Percentiles rank a stretch among this genome's conserved stretches.
Evolutionary conservation across 1,284 basidiomycete genomes (phyloP).

Genomic region (Cutaneotrichosporon cyanovorans): DNA sequence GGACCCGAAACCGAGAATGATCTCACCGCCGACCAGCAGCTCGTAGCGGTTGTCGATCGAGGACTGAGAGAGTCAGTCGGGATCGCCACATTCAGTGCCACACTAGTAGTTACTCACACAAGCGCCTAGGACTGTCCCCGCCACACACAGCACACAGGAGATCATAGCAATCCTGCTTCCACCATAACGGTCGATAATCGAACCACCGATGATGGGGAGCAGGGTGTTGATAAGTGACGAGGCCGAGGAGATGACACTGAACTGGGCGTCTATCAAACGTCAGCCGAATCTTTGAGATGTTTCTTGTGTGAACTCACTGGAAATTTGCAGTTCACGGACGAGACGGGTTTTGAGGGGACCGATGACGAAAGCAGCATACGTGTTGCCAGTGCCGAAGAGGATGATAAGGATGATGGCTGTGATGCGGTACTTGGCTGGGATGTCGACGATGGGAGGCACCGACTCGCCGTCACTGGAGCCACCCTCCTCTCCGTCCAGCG

Average conservation of each 20-base stretch:
- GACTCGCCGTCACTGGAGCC: no score
- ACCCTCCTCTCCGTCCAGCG: no score
- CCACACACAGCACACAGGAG: conserved; percentile 2
- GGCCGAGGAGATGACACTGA: conserved; percentile 42
- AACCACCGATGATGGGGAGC: conserved; percentile 46
- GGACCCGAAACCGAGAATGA: conserved; percentile 33
- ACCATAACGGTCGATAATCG: conserved; percentile 46
- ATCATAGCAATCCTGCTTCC: conserved; percentile 12
- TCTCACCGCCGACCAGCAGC: conserved; percentile 26
- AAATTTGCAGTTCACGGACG: conserved; percentile 33
- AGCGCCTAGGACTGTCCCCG: conserved; percentile 1
- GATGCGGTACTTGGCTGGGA: conserved; percentile 7
- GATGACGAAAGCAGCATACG: conserved; percentile 23
- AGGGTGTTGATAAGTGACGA: conserved; percentile 43
- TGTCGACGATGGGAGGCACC: background rate
- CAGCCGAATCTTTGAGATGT: background rate
- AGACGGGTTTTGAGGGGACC: conserved; percentile 42
- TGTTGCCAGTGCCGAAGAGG: conserved; percentile 30
- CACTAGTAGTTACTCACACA: background rate
- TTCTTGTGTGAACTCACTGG: conserved; percentile 20
- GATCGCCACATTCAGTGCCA: background rate
- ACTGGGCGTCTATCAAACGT: conserved; percentile 37
- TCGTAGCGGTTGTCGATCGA: conserved; percentile 18
- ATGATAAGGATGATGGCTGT: conserved; percentile 30
- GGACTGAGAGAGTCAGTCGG: background rate